A percentile compares a stretch with the other conserved stretches of the same genome.
Evolutionary conservation across 768 basidiomycete genomes (phyloP).

Genomic region (Holtermannia corniformis): DNA sequence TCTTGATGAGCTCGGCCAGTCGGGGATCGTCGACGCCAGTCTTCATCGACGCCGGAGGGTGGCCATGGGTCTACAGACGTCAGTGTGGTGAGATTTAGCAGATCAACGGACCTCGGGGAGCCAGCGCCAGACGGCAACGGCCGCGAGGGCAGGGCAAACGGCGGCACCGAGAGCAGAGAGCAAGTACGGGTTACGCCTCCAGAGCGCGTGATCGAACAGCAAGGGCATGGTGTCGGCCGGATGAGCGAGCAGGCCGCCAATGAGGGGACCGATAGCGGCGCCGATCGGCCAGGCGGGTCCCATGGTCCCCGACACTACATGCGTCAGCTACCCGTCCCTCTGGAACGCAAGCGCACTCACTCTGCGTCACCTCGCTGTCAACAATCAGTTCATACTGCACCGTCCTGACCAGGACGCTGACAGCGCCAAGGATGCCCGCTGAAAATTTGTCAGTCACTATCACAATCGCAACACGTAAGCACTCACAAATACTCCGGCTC

Average conservation of each 20-base stretch:
- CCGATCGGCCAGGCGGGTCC: constrained; percentile 2
- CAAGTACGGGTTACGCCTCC: neutral
- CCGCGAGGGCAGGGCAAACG: neutral
- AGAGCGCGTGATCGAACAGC: neutral
- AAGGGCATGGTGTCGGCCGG: neutral
- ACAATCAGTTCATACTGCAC: constrained; percentile 1
- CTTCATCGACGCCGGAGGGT: neutral
- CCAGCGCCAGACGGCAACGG: neutral
- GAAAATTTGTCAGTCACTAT: neutral
- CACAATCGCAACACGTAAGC: neutral
- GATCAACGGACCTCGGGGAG: constrained; percentile 3
- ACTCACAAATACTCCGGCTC: constrained; percentile 1
- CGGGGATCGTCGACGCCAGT: neutral
- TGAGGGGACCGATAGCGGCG: constrained; percentile 1
- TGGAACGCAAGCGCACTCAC: neutral
- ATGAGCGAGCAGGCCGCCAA: constrained; percentile 1
- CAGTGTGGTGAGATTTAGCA: neutral
- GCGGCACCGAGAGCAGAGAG: constrained; percentile 1
- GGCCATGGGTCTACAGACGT: neutral
- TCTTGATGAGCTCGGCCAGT: no score
- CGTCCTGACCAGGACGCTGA: constrained; percentile 1
- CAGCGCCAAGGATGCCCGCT: constrained; percentile 5
- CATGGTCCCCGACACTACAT: neutral
- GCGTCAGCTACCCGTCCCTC: neutral
- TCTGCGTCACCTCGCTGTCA: neutral